A percentile compares a stretch with the other conserved stretches of the same genome.
Evolutionary conservation across 129 eudicot genomes (phyloP).

Genomic region (Arctium minus): DNA sequence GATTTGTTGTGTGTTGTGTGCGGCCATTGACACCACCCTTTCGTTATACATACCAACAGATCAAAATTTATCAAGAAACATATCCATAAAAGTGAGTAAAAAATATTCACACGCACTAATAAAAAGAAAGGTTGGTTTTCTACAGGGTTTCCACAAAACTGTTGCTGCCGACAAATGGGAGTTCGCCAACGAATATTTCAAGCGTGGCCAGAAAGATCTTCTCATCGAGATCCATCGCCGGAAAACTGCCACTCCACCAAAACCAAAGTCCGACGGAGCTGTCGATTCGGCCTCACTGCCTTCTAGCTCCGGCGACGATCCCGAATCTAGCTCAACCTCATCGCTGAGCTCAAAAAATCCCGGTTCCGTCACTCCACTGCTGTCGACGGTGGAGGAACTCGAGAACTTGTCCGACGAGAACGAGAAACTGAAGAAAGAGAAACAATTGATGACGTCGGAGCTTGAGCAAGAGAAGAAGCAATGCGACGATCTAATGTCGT

Average conservation of each 20-base stretch:
- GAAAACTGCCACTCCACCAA: conserved; percentile 30
- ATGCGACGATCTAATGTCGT: background rate
- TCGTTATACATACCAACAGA: no score
- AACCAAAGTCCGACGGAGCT: conserved; percentile 28
- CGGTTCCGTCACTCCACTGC: conserved; percentile 26
- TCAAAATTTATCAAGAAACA: no score
- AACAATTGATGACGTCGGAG: no score
- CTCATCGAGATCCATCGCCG: conserved; percentile 65
- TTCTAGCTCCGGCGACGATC: conserved; percentile 52
- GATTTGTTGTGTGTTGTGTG: no score
- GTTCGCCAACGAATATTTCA: conserved; percentile 69
- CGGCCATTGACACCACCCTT: no score
- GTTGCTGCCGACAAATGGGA: conserved; percentile 83
- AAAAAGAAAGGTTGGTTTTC: background rate
- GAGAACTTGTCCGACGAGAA: no score
- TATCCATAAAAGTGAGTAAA: no score
- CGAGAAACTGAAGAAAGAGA: no score
- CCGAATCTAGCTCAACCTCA: conserved; percentile 57
- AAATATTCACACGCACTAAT: background rate
- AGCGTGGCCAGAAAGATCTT: conserved; percentile 54
- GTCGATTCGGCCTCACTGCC: conserved; percentile 24
- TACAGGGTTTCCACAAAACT: conserved; percentile 79
- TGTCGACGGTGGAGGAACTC: background rate
- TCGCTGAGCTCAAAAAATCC: conserved; percentile 54
- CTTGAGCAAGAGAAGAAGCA: no score